Percentiles rank a stretch among this genome's conserved stretches.
Conservation (phyloP, 768 basidiomycete genomes). For the Serendipita indica region DNA sequence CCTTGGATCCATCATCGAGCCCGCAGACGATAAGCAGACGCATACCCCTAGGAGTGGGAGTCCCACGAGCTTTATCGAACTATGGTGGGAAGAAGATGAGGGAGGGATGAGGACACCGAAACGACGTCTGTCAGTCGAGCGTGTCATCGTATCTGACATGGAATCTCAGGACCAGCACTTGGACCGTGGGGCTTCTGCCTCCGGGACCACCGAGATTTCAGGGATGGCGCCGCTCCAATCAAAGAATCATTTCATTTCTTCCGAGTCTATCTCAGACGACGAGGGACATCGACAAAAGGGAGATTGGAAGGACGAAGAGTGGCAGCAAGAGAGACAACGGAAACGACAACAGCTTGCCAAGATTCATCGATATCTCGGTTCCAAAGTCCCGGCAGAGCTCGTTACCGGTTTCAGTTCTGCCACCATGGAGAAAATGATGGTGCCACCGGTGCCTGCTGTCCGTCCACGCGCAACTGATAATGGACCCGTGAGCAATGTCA, state of each 20-base stretch:
- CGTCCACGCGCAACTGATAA: slow-evolving; percentile 20
- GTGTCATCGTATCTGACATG: not conserved
- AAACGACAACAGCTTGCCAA: slow-evolving; percentile 67
- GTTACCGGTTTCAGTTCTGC: slow-evolving; percentile 27
- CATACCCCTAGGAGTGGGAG: not conserved
- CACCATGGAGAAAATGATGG: slow-evolving; percentile 24
- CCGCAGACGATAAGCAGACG: not conserved
- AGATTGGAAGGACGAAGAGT: not conserved
- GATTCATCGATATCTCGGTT: slow-evolving; percentile 76
- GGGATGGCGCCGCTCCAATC: slow-evolving; percentile 30
- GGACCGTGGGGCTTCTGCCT: not conserved
- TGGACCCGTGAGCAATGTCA: slow-evolving; percentile 12
- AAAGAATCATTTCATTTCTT: not conserved
- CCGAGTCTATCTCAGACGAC: not conserved
- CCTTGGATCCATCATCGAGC: slow-evolving; percentile 18
- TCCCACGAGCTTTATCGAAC: slow-evolving; percentile 41
- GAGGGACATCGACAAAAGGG: not conserved
- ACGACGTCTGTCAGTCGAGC: slow-evolving; percentile 4
- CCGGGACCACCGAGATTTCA: slow-evolving; percentile 18
- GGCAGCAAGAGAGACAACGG: slow-evolving; percentile 33
- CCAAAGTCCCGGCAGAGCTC: slow-evolving; percentile 54
- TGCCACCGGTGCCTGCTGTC: slow-evolving; percentile 22
- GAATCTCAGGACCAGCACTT: slow-evolving; percentile 5
- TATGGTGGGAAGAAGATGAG: slow-evolving; percentile 62
- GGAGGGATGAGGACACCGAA: slow-evolving; percentile 19